These are phyloP conservation scores for Hanseniaspora nectarophila DNA, from an alignment of 805 yeast genomes.

Conservation along the genomic window DNA sequence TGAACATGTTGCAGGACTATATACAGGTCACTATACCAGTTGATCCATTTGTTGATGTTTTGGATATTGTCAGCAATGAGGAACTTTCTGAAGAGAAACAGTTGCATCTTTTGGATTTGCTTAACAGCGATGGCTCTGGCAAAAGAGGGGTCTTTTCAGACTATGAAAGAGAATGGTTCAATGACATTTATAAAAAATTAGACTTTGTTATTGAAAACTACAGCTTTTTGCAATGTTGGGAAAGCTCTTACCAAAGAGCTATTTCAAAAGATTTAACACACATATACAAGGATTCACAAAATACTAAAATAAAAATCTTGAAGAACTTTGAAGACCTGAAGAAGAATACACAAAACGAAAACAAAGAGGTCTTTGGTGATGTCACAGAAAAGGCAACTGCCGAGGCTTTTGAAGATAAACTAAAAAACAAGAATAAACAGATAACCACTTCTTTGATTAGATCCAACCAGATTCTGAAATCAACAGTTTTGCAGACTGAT, in stretches of 20 bases:
- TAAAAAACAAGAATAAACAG: constrained; percentile 23
- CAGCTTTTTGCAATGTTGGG: constrained; percentile 3
- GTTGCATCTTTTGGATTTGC: not conserved
- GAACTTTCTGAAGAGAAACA: constrained; percentile 5
- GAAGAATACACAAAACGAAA: not conserved
- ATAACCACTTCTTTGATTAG: constrained; percentile 26
- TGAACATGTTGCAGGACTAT: constrained; percentile 10
- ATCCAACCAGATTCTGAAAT: constrained; percentile 26
- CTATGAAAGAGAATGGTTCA: constrained; percentile 9
- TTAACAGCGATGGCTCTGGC: not conserved
- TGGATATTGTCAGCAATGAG: constrained; percentile 6
- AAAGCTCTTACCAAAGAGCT: not conserved
- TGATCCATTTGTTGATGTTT: constrained; percentile 13
- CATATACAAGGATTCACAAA: not conserved
- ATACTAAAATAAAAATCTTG: not conserved
- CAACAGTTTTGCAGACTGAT: constrained; percentile 28
- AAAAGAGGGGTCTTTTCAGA: not conserved
- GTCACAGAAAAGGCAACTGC: constrained; percentile 2
- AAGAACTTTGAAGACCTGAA: not conserved
- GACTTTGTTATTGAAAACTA: constrained; percentile 4
- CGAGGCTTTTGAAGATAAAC: constrained; percentile 21
- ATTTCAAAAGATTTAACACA: not conserved
- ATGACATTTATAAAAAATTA: not conserved
- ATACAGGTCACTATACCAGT: constrained; percentile 11
- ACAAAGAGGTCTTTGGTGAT: not conserved